Evolutionary conservation across 495 filamentous ascomycete species (phyloP).

Genomic region (Penicillium nucicola): DNA sequence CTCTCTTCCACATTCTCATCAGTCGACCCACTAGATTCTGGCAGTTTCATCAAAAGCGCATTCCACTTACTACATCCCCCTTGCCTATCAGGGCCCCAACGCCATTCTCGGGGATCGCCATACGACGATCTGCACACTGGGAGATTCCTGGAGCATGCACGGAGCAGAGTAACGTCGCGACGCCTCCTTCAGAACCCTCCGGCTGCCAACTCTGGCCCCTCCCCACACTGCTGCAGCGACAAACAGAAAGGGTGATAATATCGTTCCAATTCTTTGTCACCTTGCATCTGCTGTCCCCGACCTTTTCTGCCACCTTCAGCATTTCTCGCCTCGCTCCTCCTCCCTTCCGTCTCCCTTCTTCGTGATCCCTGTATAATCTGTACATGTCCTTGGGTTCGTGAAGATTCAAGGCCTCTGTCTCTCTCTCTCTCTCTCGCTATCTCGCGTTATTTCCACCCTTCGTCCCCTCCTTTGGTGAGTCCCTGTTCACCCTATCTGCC

Average conservation of each 20-base stretch:
- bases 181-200: conserved; percentile 29
- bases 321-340: conserved; percentile 30
- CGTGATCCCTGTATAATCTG: conserved; percentile 29
- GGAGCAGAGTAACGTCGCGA: conserved; percentile 44
- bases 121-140: conserved; percentile 42
- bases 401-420: conserved; percentile 11
- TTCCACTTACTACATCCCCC: conserved; percentile 36
- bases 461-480: conserved; percentile 31
- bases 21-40: conserved; percentile 36
- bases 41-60: conserved; percentile 35
- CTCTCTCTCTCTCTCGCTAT: too few species aligned
- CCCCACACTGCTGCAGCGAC: conserved; percentile 20
- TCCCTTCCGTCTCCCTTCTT: conserved; percentile 30
- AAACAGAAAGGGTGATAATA: conserved; percentile 36
- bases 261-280: conserved; percentile 34
- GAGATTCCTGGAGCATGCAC: conserved; percentile 51
- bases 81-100: conserved; percentile 36
- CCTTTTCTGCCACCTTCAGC: conserved; percentile 18
- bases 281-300: conserved; percentile 34
- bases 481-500: conserved; percentile 10
- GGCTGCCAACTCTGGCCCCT: conserved; percentile 19
- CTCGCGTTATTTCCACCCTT: conserved; percentile 10
- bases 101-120: conserved; percentile 30
- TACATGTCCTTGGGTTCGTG: conserved; percentile 33
- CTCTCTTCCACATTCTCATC: conserved; percentile 41